A percentile compares a stretch with the other conserved stretches of the same genome.
phyloP scores from a whole-genome alignment of 164 flowering plant genomes.

The Tinospora cordifolia region DNA sequence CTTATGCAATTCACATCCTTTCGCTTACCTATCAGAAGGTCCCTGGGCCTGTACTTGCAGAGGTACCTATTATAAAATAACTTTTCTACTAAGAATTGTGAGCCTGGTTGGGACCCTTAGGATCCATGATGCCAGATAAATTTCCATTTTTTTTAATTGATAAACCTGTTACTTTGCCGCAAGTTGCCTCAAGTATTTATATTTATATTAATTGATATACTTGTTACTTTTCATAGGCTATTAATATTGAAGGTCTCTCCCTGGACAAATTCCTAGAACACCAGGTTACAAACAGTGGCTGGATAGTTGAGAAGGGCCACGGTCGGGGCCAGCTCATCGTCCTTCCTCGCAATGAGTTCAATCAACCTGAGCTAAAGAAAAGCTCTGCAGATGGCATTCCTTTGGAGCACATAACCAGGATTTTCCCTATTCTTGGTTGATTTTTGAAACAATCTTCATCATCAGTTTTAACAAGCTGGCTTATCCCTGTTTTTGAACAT shows the following conservation, averaged over 20 bases:
- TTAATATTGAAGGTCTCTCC: constrained; percentile 80
- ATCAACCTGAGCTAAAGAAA: constrained; percentile 82
- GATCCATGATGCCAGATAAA: no score
- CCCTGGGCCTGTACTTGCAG: constrained; percentile 84
- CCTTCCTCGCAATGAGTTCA: constrained; percentile 70
- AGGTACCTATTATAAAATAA: constrained; percentile 42
- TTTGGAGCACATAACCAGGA: constrained; percentile 69
- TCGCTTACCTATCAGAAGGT: constrained; percentile 84
- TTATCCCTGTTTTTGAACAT: neutral
- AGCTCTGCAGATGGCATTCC: constrained; percentile 59
- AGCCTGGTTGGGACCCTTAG: neutral
- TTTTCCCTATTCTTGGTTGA: constrained; percentile 77
- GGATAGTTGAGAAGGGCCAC: constrained; percentile 65
- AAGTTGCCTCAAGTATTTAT: neutral
- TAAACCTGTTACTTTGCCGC: neutral
- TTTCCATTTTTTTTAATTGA: no score
- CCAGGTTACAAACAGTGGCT: constrained; percentile 62
- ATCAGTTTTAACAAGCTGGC: neutral
- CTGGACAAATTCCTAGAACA: constrained; percentile 91
- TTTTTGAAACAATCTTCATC: neutral
- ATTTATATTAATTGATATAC: neutral
- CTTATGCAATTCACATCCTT: constrained; percentile 81
- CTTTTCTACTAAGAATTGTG: neutral
- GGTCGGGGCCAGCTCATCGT: constrained; percentile 62
- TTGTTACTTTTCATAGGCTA: constrained; percentile 45